Base-by-base conservation (phyloP, 163 green algal genomes). In the Smithsoniella earleae region DNA sequence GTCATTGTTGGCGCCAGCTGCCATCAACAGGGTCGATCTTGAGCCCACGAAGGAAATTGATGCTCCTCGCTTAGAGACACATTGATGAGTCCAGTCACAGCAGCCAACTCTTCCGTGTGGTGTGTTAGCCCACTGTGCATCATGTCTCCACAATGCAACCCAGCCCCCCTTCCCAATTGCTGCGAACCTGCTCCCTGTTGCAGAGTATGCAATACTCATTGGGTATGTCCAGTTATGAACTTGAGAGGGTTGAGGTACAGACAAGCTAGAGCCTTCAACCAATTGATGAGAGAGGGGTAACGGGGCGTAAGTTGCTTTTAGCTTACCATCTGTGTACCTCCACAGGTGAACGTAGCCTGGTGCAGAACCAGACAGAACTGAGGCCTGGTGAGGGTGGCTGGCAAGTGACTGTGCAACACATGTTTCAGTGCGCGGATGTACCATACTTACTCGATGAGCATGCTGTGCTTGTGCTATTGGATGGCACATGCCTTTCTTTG, bases 91-190 rank as follows among this genome's bases (percentile, higher is more conserved):
- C 58, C 58, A 69, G 58, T 69, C 58, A 36, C 58, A 69, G 58
- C 58, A 69, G 4, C 58, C 58, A 36, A 69, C 25, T 18, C 58
- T 30, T 30, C 58, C 58, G 25, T 69, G 58, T 16, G 58, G 30
- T 13, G 58, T 69, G 58, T 69, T 69, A 33, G 58, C 58, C 58
- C 58, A 69, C 58, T 69, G 58, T 16, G 58, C 58, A 36, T 69
- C 58, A 36, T 69, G 58, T 31, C 58, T 30, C 58, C 58, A 69
- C 58, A 69, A 6, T 38, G 58, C 58, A 5, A 69, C 1, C 58
- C 58, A 69, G 16, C 58, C 58, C 16, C 58, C 58, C 58, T 69
- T 69, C 30, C 58, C 58, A 13, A 69, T 38, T 3, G 58, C 58
- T 30, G 58, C 58, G 43, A 69, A 69, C 58, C 58, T 30, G 16